These are phyloP conservation scores for Aspergillus sp. DNA, from an alignment of 2,329 filamentous ascomycete genomes.

Conservation along the genomic window DNA sequence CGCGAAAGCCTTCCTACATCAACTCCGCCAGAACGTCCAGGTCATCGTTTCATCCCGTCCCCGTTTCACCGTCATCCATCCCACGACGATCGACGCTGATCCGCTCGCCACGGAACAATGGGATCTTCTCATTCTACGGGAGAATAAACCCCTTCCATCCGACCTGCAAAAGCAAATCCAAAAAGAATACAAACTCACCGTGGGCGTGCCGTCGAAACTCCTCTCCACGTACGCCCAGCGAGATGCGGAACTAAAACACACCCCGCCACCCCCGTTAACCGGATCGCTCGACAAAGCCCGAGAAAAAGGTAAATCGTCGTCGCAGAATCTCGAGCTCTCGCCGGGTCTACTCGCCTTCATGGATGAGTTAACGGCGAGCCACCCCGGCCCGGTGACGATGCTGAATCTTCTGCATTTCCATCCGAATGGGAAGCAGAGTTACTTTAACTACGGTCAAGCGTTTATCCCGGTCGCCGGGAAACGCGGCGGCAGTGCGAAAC, in stretches of 20 bases:
- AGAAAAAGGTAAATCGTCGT: constrained; percentile 19
- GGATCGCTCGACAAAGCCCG: constrained; percentile 20
- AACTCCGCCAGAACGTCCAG: constrained; percentile 19
- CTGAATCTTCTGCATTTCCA: constrained; percentile 58
- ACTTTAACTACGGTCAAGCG: constrained; percentile 52
- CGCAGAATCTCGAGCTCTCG: constrained; percentile 53
- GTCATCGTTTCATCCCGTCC: constrained; percentile 33
- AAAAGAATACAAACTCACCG: constrained; percentile 27
- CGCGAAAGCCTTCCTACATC: constrained; percentile 20
- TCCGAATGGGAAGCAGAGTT: constrained; percentile 47
- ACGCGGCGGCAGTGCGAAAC: constrained; percentile 56
- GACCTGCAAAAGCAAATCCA: constrained; percentile 12
- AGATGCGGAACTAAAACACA: constrained; percentile 16
- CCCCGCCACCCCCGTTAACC: constrained; percentile 16
- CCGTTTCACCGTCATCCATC: constrained; percentile 31
- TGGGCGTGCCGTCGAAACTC: constrained; percentile 33
- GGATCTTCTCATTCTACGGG: constrained; percentile 24
- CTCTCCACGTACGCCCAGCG: constrained; percentile 21
- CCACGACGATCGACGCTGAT: constrained; percentile 24
- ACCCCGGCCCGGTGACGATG: constrained; percentile 53
- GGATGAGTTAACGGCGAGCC: constrained; percentile 19
- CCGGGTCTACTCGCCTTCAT: constrained; percentile 50
- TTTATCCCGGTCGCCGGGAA: constrained; percentile 44
- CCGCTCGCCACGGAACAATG: constrained; percentile 24
- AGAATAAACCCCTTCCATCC: constrained; percentile 13